Evolutionary conservation across 2,329 filamentous ascomycete species (phyloP).

Genomic region (Alternaria postmessia): DNA sequence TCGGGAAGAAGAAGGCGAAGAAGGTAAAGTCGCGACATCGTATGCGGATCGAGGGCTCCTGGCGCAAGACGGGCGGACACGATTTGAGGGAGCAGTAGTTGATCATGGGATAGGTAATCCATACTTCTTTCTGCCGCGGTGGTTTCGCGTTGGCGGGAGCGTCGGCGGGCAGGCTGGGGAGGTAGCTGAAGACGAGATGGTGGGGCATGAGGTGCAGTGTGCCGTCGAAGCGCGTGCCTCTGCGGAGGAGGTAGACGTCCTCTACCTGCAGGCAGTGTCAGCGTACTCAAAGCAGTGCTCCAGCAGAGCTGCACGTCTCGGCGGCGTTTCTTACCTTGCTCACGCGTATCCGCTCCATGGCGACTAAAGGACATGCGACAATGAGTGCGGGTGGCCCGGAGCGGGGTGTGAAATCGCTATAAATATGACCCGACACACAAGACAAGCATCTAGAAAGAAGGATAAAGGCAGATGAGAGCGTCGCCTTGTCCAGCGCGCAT

Average conservation of each 20-base stretch:
- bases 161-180: slow-evolving; percentile 52
- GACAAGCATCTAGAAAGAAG: slow-evolving; percentile 8
- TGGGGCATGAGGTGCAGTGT: slow-evolving; percentile 70
- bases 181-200: slow-evolving; percentile 70
- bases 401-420: slow-evolving; percentile 6
- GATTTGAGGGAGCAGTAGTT: slow-evolving; percentile 80
- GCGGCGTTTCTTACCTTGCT: slow-evolving; percentile 50
- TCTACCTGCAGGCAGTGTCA: slow-evolving; percentile 59
- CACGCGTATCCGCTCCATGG: slow-evolving; percentile 58
- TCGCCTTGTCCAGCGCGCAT: slow-evolving; percentile 20
- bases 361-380: slow-evolving; percentile 4
- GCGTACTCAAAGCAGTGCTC: background rate
- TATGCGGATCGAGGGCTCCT: slow-evolving; percentile 83
- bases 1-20: slow-evolving; percentile 85
- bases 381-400: slow-evolving; percentile 6
- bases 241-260: slow-evolving; percentile 66
- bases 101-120: slow-evolving; percentile 96
- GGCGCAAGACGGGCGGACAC: slow-evolving; percentile 71
- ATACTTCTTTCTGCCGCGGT: slow-evolving; percentile 72
- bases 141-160: slow-evolving; percentile 51
- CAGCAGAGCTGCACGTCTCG: background rate
- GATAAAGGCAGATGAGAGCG: slow-evolving; percentile 6
- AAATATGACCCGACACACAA: slow-evolving; percentile 9
- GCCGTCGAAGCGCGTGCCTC: slow-evolving; percentile 64
- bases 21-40: slow-evolving; percentile 94